phyloP scores from a whole-genome alignment of 2,329 filamentous ascomycete genomes.

The Nigrograna mackinnonii region DNA sequence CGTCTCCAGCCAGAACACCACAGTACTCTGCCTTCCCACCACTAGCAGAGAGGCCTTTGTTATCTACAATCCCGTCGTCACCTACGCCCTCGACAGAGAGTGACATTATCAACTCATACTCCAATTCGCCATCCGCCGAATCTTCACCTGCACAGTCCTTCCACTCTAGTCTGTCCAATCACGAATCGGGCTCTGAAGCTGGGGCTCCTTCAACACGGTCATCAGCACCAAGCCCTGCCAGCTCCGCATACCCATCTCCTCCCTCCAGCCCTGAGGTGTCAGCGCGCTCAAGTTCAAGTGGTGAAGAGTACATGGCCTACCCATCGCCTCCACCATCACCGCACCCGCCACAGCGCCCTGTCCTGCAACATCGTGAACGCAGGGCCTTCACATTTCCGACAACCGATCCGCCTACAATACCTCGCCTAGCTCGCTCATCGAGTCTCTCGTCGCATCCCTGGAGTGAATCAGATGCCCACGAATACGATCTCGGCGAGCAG shows the following conservation, averaged over 20 bases:
- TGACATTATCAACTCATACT: constrained; percentile 2
- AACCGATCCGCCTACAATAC: not conserved
- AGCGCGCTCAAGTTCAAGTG: constrained; percentile 3
- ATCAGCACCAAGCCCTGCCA: constrained; percentile 7
- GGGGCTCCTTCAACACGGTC: constrained; percentile 4
- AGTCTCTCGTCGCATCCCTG: not conserved
- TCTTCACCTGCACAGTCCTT: constrained; percentile 7
- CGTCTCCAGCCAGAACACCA: constrained; percentile 1
- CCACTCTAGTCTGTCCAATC: constrained; percentile 6
- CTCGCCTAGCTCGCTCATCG: not conserved
- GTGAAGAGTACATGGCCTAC: constrained; percentile 11
- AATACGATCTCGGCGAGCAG: constrained; percentile 7
- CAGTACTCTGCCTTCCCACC: not conserved
- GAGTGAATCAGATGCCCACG: not conserved
- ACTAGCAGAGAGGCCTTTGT: not conserved
- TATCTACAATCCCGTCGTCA: not conserved
- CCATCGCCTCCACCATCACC: constrained; percentile 9
- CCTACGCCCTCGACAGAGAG: constrained; percentile 1
- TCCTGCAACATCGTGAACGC: not conserved
- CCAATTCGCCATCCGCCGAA: not conserved
- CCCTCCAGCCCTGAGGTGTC: constrained; percentile 4
- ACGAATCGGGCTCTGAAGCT: not conserved
- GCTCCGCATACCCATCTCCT: constrained; percentile 9
- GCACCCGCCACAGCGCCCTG: not conserved
- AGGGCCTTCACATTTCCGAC: constrained; percentile 7